Conservation (phyloP, 345 rosid species). For the Erysimum cheiranthoides region DNA sequence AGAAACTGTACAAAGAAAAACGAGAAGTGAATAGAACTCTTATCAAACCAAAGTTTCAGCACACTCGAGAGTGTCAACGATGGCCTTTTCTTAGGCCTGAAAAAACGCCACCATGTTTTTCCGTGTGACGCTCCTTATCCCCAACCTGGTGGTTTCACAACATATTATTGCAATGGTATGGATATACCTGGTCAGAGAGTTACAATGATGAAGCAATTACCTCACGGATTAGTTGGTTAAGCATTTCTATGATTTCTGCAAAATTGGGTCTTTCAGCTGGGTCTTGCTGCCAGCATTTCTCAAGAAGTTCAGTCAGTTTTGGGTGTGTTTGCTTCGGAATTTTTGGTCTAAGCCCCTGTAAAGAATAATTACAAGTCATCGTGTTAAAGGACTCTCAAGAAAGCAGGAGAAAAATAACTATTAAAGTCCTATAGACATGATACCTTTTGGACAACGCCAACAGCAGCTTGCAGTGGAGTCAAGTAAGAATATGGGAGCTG, state of each 20-base stretch:
- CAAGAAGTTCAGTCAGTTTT: conserved; percentile 71
- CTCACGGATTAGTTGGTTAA: conserved; percentile 70
- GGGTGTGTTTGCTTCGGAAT: conserved; percentile 84
- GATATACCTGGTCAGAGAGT: conserved; percentile 8
- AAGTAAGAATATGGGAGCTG: conserved; percentile 82
- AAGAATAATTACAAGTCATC: neutral
- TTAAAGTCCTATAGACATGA: conserved; percentile 1
- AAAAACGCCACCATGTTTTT: conserved; percentile 55
- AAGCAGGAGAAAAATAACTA: neutral
- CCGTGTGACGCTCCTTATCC: conserved; percentile 56
- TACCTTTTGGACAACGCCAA: conserved; percentile 95
- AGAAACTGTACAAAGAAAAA: conserved; percentile 51
- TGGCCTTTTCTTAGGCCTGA: conserved; percentile 60
- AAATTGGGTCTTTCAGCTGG: conserved; percentile 83
- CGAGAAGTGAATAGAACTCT: conserved; percentile 21
- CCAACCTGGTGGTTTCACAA: conserved; percentile 62
- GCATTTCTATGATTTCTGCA: conserved; percentile 69
- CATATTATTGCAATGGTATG: conserved; percentile 1
- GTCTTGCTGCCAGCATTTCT: conserved; percentile 91
- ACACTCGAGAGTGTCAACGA: conserved; percentile 46
- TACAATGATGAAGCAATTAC: conserved; percentile 44
- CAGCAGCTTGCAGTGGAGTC: conserved; percentile 94
- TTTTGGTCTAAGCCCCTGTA: conserved; percentile 74
- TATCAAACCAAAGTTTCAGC: conserved; percentile 38
- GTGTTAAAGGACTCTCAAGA: neutral